Evolutionary conservation across 495 filamentous ascomycete species (phyloP), one percentile per base, ranked within the genome.

Genomic region (Parachaetomium inaequale): DNA sequence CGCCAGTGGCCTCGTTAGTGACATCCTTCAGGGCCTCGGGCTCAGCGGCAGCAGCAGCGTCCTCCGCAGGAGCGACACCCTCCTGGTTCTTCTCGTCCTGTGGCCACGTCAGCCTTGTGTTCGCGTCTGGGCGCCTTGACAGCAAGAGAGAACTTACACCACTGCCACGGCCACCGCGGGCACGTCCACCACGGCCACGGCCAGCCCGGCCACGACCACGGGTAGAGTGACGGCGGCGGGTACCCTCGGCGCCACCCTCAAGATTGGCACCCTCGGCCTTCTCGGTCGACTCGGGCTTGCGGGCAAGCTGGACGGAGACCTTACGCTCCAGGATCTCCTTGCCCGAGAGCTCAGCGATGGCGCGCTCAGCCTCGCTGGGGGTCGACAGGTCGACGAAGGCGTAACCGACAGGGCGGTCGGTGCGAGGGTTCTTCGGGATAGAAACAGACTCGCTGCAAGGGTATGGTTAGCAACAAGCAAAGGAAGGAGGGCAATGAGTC

Each of bases 351-450:
- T 94, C 89, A 68, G 82, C 81, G 69, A 99, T 97, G 68, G 94
- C 94, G 73, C 91, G 88, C 75, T 96, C 90, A 59, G 94, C 94
- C 79, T 99, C 95, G 62, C 83, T 84, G 46, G 95, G 91, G 56
- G 93, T 96, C 49, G 89, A 93, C 52, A 99, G 87, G 71, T 98
- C 94, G 70, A 99, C 94, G 75, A 99, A 99, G 70, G 94, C 94
- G 75, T 99, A 99, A 64, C 94, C 94, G 76, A 99, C 94, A 43
- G 94, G 93, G 73, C 95, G 94, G 76, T 88, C 90, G 75, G 92
- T 99, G 77, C 94, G 94, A 76, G 94, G 94, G 81, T 99, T 97
- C 82, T 93, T 96, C 60, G 94, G 94, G 75, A 99, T 99, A 58
- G 94, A 98, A 73, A 90, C 91, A 73, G 90, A 95, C 81, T 99